Evolutionary conservation across 306 rosid genomes (phyloP), one percentile per base, ranked within the genome.

Genomic region (Delonix regia): DNA sequence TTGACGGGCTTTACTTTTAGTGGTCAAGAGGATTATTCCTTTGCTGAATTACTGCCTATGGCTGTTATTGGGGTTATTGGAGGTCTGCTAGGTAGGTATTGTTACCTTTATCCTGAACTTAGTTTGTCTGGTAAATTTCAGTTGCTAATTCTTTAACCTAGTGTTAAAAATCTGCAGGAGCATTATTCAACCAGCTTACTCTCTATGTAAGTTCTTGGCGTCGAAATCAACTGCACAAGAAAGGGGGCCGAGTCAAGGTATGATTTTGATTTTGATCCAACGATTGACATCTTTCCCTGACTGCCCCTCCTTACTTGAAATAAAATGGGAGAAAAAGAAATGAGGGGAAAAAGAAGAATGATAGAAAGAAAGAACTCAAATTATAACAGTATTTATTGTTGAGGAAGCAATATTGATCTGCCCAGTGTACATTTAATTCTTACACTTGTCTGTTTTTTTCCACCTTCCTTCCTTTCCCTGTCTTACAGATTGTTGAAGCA

Each of bases 21-120:
- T 81, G 99, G 92, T 82, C 99, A 95, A 92, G 99, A 95, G 85
- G 99, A 95, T 86, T 95, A 95, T 72, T 92, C 97, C 77, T 90
- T 95, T 85, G 88, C 86, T 75, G 99, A 95, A 90, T 79, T 95
- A 81, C 81, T 95, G 71, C 99, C 99, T 9, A 95, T 95, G 99
- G 91, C 98, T 5, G 71, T 95, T 85, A 95, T 95, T 87, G 99
- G 99, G 71, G 94, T 95, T 64, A 86, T 88, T 85, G 99, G 99
- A 86, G 99, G 99, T 73, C 85, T 95, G 47, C 85, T 95, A 44
- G 99, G 99, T 95, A 82, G 69, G 82, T 59, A 24, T 53, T 78
- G 27, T 51, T 12, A 24, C 59, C 64, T 48, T 56, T 61, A 30
- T 78, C 67, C 56, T 53, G 62, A 57, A 25, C 19, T 28, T 53